A percentile compares a stretch with the other conserved stretches of the same genome.
These are phyloP conservation scores for Pyrrhoderma noxium DNA, from an alignment of 1,284 basidiomycete species.

Conservation along the genomic window DNA sequence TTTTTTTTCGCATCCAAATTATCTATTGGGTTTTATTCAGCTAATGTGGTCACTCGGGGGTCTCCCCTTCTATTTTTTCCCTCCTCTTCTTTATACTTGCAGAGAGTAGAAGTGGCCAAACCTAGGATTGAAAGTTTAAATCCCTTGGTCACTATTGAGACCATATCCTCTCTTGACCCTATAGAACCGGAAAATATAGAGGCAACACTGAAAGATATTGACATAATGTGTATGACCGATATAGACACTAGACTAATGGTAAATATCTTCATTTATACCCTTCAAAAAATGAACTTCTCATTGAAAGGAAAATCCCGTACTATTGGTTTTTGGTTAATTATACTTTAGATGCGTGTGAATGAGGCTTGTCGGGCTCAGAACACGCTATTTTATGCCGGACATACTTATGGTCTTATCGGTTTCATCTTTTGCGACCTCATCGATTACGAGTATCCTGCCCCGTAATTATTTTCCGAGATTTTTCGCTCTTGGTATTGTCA, in stretches of 20 bases:
- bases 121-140: slow-evolving; percentile 84
- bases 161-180: slow-evolving; percentile 7
- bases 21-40: not conserved
- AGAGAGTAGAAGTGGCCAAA: slow-evolving; percentile 83
- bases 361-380: slow-evolving; percentile 60
- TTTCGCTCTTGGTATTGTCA: not conserved
- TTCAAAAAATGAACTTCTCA: not conserved
- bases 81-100: slow-evolving; percentile 18
- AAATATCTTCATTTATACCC: slow-evolving; percentile 2
- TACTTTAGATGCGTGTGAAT: slow-evolving; percentile 65
- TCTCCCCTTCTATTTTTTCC: slow-evolving; percentile 23
- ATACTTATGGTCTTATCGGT: slow-evolving; percentile 85
- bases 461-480: slow-evolving; percentile 43
- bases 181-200: slow-evolving; percentile 48
- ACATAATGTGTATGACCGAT: slow-evolving; percentile 83
- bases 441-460: slow-evolving; percentile 75
- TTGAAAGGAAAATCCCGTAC: slow-evolving; percentile 2
- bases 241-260: slow-evolving; percentile 44
- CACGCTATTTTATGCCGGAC: slow-evolving; percentile 83
- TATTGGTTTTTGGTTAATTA: not conserved
- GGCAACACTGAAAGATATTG: slow-evolving; percentile 53
- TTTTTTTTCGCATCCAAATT: not conserved
- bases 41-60: too few relatives aligned
- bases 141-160: slow-evolving; percentile 35
- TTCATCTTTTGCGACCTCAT: slow-evolving; percentile 94